Percentiles rank a stretch among this genome's conserved stretches.
Conservation (phyloP, 495 filamentous ascomycete genomes). For the Chaetomium cochliodes region DNA sequence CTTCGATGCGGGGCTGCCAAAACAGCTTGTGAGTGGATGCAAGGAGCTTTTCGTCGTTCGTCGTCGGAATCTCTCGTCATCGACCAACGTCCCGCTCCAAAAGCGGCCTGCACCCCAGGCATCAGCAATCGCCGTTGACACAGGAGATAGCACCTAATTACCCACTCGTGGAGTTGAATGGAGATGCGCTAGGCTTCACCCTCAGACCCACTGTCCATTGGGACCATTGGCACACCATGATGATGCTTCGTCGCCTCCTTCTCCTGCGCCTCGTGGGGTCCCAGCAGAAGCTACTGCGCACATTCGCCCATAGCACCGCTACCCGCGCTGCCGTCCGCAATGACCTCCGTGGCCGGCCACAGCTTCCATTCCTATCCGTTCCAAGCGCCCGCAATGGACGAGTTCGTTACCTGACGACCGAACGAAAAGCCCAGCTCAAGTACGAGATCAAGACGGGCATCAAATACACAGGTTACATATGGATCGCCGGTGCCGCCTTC, state of each 20-base stretch:
- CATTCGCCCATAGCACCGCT: slow-evolving; percentile 32
- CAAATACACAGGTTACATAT: slow-evolving; percentile 59
- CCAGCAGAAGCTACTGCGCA: slow-evolving; percentile 22
- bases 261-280: slow-evolving; percentile 26
- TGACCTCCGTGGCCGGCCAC: slow-evolving; percentile 55
- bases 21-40: not conserved
- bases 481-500: slow-evolving; percentile 53
- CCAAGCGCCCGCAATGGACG: slow-evolving; percentile 50
- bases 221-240: slow-evolving; percentile 13
- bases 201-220: not conserved
- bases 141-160: too few relatives aligned
- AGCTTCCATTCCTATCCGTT: slow-evolving; percentile 71
- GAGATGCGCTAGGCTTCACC: slow-evolving; percentile 6
- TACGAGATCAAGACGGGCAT: slow-evolving; percentile 59
- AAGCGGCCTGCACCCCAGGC: not conserved
- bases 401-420: slow-evolving; percentile 72
- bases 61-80: not conserved
- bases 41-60: not conserved
- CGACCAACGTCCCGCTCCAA: slow-evolving; percentile 2
- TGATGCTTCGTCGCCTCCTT: slow-evolving; percentile 32
- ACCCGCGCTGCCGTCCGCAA: slow-evolving; percentile 9
- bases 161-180: too few relatives aligned
- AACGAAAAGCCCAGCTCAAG: slow-evolving; percentile 65
- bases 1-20: slow-evolving; percentile 1
- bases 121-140: too few relatives aligned